Base-by-base conservation (phyloP, 2,329 filamentous ascomycete species). In the Fusarium luffae region DNA sequence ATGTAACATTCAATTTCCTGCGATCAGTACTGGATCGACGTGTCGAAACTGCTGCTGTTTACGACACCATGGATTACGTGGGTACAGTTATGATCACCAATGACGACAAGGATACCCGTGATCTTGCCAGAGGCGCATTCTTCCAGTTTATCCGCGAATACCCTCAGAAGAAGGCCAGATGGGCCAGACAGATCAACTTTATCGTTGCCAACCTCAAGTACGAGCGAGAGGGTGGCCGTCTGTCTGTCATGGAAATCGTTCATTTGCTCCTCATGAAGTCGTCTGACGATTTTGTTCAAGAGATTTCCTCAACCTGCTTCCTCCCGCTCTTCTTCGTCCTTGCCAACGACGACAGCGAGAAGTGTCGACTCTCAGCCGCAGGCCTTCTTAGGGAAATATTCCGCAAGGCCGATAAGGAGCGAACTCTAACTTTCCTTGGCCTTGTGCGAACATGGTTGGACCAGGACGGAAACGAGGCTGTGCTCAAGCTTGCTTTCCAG, bases 41-140 rank as follows among this genome's bases (percentile, higher is more conserved):
- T 77, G 85, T 98, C 44, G 88, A 97, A 74, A 94, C 97, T 10
- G 91, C 94, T 0, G 87, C 92, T 43, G 90, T 99, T 30, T 99
- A 99, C 77, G 95, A 98, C 76, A 91, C 92, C 11, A 87, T 98
- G 68, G 96, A 99, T 77, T 90, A 94, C 74, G 91, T 97, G 30
- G 93, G 93, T 48, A 90, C 88, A 5, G 92, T 98, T 78, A 98
- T 98, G 94, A 92, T 99, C 59, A 97, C 92, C 46, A 98, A 98
- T 77, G 93, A 97, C 68, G 94, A 97, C 72, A 92, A 92, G 72
- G 90, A 92, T 69, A 95, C 95, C 4, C 89, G 96, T 54, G 93
- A 98, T 77, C 85, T 97, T 40, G 94, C 95, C 16, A 88, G 96
- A 59, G 93, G 93, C 21, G 92, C 93, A 16, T 99, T 97, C 80